These are phyloP conservation scores for Ziziphus jujuba DNA, from an alignment of 306 rosid species.

Conservation along the genomic window DNA sequence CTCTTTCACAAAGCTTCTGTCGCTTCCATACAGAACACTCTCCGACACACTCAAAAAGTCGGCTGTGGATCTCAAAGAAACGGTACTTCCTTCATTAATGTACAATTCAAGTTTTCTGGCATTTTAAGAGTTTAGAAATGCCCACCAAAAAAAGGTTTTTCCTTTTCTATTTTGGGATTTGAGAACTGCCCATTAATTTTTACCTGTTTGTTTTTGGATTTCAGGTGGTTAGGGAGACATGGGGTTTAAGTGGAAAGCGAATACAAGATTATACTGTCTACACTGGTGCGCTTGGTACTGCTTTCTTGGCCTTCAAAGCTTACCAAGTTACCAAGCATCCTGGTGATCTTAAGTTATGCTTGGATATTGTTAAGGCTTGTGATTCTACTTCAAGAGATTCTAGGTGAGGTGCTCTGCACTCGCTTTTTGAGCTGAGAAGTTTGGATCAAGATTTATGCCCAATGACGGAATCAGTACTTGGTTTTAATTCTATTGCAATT, in stretches of 20 bases:
- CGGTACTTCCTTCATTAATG: constrained; percentile 35
- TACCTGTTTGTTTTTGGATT: constrained; percentile 13
- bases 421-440: too few relatives aligned
- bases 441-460: too few relatives aligned
- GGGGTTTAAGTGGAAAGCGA: constrained; percentile 56
- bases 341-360: constrained; percentile 66
- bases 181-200: background rate
- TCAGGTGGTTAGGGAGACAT: constrained; percentile 80
- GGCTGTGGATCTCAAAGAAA: constrained; percentile 60
- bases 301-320: constrained; percentile 60
- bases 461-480: too few relatives aligned
- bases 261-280: constrained; percentile 64
- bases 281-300: constrained; percentile 81
- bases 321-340: constrained; percentile 55
- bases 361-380: constrained; percentile 69
- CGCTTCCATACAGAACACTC: constrained; percentile 50
- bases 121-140: background rate
- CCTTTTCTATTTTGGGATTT: constrained; percentile 5
- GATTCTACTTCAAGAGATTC: constrained; percentile 64
- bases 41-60: constrained; percentile 33
- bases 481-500: too few relatives aligned
- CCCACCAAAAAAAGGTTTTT: background rate
- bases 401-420: constrained; percentile 32
- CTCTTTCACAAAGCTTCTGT: constrained; percentile 48
- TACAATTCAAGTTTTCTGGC: background rate